phyloP scores from a whole-genome alignment of 306 rosid genomes.

The Cucumis hystrix region DNA sequence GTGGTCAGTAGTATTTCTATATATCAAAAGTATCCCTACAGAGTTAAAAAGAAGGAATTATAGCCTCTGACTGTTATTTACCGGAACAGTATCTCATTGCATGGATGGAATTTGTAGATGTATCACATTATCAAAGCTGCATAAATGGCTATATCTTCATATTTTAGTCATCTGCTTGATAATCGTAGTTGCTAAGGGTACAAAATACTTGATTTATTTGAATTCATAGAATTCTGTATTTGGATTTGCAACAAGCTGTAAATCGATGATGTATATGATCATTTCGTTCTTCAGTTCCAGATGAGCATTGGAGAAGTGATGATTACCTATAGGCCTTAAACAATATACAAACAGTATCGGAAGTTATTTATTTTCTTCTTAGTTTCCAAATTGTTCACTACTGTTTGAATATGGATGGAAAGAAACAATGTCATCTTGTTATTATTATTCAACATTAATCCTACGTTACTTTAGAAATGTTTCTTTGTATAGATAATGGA shows the following conservation, averaged over 20 bases:
- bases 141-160: neutral
- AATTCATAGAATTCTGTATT: neutral
- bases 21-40: slow-evolving; percentile 82
- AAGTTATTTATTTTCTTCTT: neutral
- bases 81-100: neutral
- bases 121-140: neutral
- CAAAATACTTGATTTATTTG: neutral
- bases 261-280: neutral
- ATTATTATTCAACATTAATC: neutral
- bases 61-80: slow-evolving; percentile 15
- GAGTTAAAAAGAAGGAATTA: slow-evolving; percentile 47
- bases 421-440: neutral
- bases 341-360: neutral
- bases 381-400: no score
- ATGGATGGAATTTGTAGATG: slow-evolving; percentile 29
- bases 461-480: neutral
- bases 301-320: neutral
- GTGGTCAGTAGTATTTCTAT: slow-evolving; percentile 71
- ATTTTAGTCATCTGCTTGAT: neutral
- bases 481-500: no score
- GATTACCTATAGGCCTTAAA: neutral
- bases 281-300: neutral
- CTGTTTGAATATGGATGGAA: neutral
- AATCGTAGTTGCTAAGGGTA: neutral
- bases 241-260: neutral